Evolutionary conservation across 495 filamentous ascomycete genomes (phyloP), one percentile per base, ranked within the genome.

Genomic region (Amniculicola lignicola): DNA sequence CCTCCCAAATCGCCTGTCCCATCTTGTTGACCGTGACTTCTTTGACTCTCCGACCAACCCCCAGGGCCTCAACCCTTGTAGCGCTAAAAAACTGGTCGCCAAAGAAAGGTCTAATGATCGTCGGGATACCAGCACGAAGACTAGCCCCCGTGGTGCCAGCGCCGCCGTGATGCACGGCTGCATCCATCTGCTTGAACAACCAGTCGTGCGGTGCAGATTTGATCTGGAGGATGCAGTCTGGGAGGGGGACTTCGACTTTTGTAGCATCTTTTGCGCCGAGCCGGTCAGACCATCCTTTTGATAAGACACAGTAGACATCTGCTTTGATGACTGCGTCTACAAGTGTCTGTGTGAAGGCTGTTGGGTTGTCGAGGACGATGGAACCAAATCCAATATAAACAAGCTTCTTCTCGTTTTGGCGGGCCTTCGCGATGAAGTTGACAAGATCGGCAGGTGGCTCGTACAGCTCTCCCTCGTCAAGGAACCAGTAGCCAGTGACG

Each of bases 231-330:
- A 98, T 93, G 54, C 89, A 85, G 0, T 80, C 73, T 1, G 93
- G 92, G 5, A 98, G 75, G 5, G 79, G 78, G 25, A 88, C 77
- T 65, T 96, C 90, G 0, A 78, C 67, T 39, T 77, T 80, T 5
- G 71, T 69, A 42, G 78, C 77, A 19, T 81, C 74, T 37, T 82
- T 75, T 28, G 77, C 79, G 59, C 77, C 82, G 12, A 90, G 76
- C 18, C 91, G 82, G 68, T 97, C 93, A n/a, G 90, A 95, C 93
- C 93, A 98, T n/a, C 93, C 93, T 67, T 97, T 97, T 22, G 89
- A 95, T 6, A 98, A 78, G 62, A 98, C 93, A 62, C 94, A 97
- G 39, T 92, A 82, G 3, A 97, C 89, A 63, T 94, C 92, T 0
- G 94, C 94, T 69, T 94, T 96, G 50, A 82, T 70, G 4, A 97